Evolutionary conservation across 768 basidiomycete species (phyloP).

Genomic region (Panaeolus papilionaceus): DNA sequence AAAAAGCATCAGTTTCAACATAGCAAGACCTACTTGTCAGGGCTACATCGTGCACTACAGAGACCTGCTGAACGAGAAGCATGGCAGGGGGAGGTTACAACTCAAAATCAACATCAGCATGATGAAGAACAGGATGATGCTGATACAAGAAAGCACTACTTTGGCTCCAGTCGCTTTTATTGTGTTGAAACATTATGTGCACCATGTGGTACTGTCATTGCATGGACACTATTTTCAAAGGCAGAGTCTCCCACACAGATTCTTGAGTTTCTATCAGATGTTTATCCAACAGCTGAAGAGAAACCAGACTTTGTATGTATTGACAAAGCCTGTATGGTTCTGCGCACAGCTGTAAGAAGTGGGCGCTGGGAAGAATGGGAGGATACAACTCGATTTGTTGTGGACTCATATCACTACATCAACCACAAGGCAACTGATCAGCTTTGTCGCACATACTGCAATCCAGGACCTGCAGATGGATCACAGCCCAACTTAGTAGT

Average conservation of each 20-base stretch:
- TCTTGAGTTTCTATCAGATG: no score
- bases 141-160: no score
- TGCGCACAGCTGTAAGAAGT: no score
- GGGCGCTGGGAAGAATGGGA: constrained; percentile 22
- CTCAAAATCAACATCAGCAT: constrained; percentile 18
- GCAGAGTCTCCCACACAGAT: no score
- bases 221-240: no score
- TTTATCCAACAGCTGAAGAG: no score
- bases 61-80: constrained; percentile 21
- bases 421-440: constrained; percentile 29
- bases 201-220: no score
- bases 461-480: constrained; percentile 37
- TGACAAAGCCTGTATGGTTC: no score
- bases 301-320: no score
- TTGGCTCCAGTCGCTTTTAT: no score
- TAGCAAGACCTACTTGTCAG: constrained; percentile 22
- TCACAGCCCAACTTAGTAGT: constrained; percentile 35
- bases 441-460: constrained; percentile 31
- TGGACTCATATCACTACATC: constrained; percentile 40
- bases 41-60: constrained; percentile 24
- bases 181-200: no score
- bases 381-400: constrained; percentile 37
- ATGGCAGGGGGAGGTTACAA: constrained; percentile 20
- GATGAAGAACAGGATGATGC: constrained; percentile 16
- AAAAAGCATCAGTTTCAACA: constrained; percentile 20